Percentiles rank a stretch among this genome's conserved stretches.
phyloP scores from a whole-genome alignment of 768 basidiomycete species.

The Russula sp. region DNA sequence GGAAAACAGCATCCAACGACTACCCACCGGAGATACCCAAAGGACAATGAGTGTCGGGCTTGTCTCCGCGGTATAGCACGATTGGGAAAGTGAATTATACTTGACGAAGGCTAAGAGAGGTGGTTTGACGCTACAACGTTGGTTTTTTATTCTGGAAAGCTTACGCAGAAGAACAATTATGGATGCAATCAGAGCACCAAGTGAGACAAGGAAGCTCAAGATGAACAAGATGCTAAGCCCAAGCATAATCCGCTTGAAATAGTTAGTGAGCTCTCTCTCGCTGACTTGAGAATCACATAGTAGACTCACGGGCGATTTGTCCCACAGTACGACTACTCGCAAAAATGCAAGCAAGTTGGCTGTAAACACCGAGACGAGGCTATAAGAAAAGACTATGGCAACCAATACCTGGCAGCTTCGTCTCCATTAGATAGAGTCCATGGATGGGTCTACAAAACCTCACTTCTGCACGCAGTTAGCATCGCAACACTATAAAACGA shows the following conservation, averaged over 20 bases:
- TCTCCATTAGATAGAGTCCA: background rate
- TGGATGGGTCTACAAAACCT: background rate
- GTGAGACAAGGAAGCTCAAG: conserved; percentile 25
- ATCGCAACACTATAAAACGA: background rate
- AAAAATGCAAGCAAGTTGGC: conserved; percentile 31
- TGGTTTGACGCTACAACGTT: background rate
- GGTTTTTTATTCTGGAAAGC: background rate
- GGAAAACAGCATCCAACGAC: background rate
- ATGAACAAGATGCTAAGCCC: conserved; percentile 25
- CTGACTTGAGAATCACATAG: background rate
- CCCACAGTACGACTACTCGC: conserved; percentile 33
- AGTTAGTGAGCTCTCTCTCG: background rate
- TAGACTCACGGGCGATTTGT: conserved; percentile 27
- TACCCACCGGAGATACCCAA: conserved; percentile 31
- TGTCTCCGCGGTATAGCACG: conserved; percentile 27
- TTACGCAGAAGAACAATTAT: background rate
- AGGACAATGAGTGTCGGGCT: conserved; percentile 23
- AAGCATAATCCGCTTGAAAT: conserved; percentile 21
- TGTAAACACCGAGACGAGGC: conserved; percentile 27
- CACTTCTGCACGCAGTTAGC: conserved; percentile 1
- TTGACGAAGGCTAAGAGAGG: conserved; percentile 23
- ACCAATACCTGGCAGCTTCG: conserved; percentile 30
- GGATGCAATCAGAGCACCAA: conserved; percentile 22
- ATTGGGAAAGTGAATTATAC: conserved; percentile 21
- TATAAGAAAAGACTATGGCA: conserved; percentile 22